Conservation (phyloP, 129 eudicot genomes). For the Cynara cardunculus region DNA sequence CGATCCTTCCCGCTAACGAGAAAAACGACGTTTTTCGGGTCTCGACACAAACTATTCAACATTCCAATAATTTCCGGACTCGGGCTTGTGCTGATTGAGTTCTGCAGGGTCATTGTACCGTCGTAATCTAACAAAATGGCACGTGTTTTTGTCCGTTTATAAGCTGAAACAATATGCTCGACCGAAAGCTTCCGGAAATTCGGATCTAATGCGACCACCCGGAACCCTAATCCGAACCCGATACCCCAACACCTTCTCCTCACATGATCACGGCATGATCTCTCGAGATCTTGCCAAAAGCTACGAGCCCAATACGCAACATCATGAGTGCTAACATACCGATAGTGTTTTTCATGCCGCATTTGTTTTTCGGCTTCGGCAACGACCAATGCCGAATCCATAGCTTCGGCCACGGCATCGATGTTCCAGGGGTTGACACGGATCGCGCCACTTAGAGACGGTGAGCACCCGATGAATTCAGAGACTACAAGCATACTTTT, state of each 20-base stretch:
- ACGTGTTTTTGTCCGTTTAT: slow-evolving; percentile 69
- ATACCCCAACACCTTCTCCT: slow-evolving; percentile 91
- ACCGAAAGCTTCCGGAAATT: slow-evolving; percentile 73
- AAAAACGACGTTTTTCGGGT: slow-evolving; percentile 74
- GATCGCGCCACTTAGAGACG: slow-evolving; percentile 85
- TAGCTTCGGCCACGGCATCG: slow-evolving; percentile 84
- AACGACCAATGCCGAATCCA: slow-evolving; percentile 67
- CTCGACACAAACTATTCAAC: slow-evolving; percentile 66
- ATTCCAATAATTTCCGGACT: slow-evolving; percentile 52
- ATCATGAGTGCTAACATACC: slow-evolving; percentile 81
- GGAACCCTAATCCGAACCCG: slow-evolving; percentile 89
- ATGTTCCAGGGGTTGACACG: slow-evolving; percentile 94
- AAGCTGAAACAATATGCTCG: slow-evolving; percentile 87
- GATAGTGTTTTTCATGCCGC: slow-evolving; percentile 87
- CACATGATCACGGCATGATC: slow-evolving; percentile 82
- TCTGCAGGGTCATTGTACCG: slow-evolving; percentile 58
- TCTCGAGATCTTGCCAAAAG: slow-evolving; percentile 82
- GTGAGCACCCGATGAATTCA: slow-evolving; percentile 89
- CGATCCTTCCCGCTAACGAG: slow-evolving; percentile 83
- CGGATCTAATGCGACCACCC: slow-evolving; percentile 83
- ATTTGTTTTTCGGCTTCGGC: slow-evolving; percentile 75
- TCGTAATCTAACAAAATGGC: slow-evolving; percentile 89
- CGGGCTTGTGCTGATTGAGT: slow-evolving; percentile 50
- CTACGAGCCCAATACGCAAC: slow-evolving; percentile 90
- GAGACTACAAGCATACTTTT: slow-evolving; percentile 93